Percentiles rank a stretch among this genome's conserved stretches.
These are phyloP conservation scores for Aspergillus sclerotialis DNA, from an alignment of 2,329 filamentous ascomycete genomes.

Conservation along the genomic window DNA sequence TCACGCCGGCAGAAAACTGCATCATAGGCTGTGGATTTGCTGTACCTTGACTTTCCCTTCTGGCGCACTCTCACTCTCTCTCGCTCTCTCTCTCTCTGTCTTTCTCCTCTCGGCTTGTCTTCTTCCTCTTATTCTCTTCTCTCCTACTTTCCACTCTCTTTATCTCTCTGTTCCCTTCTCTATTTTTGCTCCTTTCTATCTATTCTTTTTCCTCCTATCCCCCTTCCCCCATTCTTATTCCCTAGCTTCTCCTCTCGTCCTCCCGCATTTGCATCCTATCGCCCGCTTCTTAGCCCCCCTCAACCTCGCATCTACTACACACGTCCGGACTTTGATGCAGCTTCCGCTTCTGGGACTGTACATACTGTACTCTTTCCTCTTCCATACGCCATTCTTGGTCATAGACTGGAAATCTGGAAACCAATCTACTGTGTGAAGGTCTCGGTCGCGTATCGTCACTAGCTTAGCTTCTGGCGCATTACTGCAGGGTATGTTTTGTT, in stretches of 20 bases:
- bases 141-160: slow-evolving; percentile 9
- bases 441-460: slow-evolving; percentile 27
- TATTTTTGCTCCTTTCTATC: slow-evolving; percentile 1
- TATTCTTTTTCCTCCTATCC: no score
- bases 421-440: no score
- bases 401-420: slow-evolving; percentile 20
- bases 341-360: no score
- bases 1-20: slow-evolving; percentile 10
- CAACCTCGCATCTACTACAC: no score
- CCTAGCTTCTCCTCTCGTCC: slow-evolving; percentile 2
- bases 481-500: slow-evolving; percentile 28
- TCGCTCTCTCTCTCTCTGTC: slow-evolving; percentile 2
- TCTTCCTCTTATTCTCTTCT: slow-evolving; percentile 8
- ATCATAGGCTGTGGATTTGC: background rate
- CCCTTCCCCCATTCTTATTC: no score
- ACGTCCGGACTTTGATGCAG: no score
- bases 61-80: slow-evolving; percentile 6
- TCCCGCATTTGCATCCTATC: no score
- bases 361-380: no score
- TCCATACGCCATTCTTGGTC: no score
- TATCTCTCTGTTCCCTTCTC: slow-evolving; percentile 1
- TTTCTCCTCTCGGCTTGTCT: slow-evolving; percentile 1
- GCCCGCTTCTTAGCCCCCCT: no score
- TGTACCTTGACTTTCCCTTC: background rate
- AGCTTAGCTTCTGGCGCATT: slow-evolving; percentile 30